Percentiles rank a stretch among this genome's conserved stretches.
Conservation (phyloP, 169 alveolate species). For the Eimeria acervulina region DNA sequence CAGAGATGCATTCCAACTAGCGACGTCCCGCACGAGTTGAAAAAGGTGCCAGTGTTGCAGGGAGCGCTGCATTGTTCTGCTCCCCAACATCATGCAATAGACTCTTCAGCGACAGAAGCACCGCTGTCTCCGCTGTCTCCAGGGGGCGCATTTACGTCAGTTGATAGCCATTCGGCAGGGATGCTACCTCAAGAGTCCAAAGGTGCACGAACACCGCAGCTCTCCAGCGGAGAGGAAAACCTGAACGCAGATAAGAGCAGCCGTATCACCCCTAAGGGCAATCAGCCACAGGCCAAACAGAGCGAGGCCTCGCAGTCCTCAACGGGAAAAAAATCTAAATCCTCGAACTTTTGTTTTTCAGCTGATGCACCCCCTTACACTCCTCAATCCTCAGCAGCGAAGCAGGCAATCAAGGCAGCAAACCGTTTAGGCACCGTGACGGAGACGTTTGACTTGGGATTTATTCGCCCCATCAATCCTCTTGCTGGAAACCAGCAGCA, state of each 20-base stretch:
- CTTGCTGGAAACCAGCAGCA: neutral
- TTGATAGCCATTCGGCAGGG: conserved; percentile 16
- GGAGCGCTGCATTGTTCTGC: conserved; percentile 17
- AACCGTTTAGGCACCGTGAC: neutral
- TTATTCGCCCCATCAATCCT: neutral
- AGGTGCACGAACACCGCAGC: neutral
- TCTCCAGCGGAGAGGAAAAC: neutral
- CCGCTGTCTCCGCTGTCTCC: conserved; percentile 57
- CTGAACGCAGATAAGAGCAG: neutral
- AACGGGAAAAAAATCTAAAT: neutral
- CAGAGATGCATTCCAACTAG: conserved; percentile 23
- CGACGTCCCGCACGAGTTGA: neutral
- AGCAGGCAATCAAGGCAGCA: conserved; percentile 38
- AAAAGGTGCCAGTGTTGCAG: conserved; percentile 3
- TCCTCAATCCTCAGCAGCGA: conserved; percentile 58
- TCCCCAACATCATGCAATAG: neutral
- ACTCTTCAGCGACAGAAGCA: conserved; percentile 68
- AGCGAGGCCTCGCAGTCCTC: neutral
- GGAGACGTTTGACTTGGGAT: conserved; percentile 42
- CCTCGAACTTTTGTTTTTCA: conserved; percentile 37
- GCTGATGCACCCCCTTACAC: conserved; percentile 74
- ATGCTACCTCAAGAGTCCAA: neutral
- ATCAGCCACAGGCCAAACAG: conserved; percentile 22
- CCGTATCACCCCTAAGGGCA: conserved; percentile 68
- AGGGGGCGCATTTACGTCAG: neutral